Conservation (phyloP, 345 rosid species). For the Conringia planisiliqua region DNA sequence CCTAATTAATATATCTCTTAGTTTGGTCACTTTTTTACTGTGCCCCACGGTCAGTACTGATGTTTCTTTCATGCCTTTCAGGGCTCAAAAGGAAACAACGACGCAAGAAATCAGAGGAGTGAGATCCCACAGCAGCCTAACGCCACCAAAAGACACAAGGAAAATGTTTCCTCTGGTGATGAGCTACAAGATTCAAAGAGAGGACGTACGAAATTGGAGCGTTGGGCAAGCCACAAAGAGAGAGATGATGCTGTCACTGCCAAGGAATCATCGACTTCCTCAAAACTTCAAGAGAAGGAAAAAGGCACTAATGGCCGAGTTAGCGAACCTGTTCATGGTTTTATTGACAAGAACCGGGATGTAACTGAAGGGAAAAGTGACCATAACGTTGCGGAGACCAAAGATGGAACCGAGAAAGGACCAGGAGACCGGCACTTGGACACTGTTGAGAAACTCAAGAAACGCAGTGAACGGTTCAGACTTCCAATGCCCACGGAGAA, state of each 20-base stretch:
- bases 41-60: constrained; percentile 3
- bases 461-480: constrained; percentile 96
- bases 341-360: constrained; percentile 40
- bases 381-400: constrained; percentile 45
- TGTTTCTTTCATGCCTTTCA: constrained; percentile 39
- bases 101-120: constrained; percentile 40
- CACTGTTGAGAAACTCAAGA: constrained; percentile 96
- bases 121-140: constrained; percentile 42
- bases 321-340: constrained; percentile 36
- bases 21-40: constrained; percentile 15
- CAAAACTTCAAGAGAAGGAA: constrained; percentile 58
- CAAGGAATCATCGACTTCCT: constrained; percentile 55
- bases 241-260: constrained; percentile 54
- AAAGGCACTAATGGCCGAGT: constrained; percentile 43
- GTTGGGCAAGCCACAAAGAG: constrained; percentile 94
- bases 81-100: constrained; percentile 53
- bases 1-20: constrained; percentile 1
- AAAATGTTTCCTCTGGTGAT: constrained; percentile 69
- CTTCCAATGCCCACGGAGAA: constrained; percentile 88
- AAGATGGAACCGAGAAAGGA: constrained; percentile 53
- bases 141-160: constrained; percentile 52
- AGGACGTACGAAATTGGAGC: constrained; percentile 88
- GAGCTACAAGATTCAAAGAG: constrained; percentile 73
- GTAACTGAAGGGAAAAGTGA: constrained; percentile 45
- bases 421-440: constrained; percentile 70